These are phyloP conservation scores for Aspergillus intermedius DNA, from an alignment of 2,329 filamentous ascomycete species.

Conservation along the genomic window DNA sequence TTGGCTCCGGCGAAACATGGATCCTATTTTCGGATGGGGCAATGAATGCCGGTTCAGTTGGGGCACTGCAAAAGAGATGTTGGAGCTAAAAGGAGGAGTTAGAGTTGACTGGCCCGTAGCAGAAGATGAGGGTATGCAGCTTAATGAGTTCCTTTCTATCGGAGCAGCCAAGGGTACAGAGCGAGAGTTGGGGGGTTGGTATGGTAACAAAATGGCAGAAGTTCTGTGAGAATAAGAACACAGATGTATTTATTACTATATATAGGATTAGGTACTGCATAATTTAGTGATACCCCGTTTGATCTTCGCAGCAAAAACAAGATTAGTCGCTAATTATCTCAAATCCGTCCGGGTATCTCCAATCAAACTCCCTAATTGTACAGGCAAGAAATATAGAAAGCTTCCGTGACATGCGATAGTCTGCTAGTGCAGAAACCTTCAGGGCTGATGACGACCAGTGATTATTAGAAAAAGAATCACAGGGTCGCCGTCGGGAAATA, in stretches of 20 bases:
- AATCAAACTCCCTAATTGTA: background rate
- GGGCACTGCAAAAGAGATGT: conserved; percentile 88
- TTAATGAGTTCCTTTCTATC: conserved; percentile 69
- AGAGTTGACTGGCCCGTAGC: conserved; percentile 78
- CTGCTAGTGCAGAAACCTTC: background rate
- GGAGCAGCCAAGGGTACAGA: conserved; percentile 38
- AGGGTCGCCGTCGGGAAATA: conserved; percentile 69
- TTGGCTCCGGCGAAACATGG: conserved; percentile 83
- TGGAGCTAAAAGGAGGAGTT: conserved; percentile 67
- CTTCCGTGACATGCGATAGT: background rate
- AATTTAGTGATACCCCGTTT: conserved; percentile 20
- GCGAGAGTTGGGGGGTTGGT: conserved; percentile 73
- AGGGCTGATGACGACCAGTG: background rate
- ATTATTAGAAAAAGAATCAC: conserved; percentile 8
- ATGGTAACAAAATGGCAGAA: conserved; percentile 63
- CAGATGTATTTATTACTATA: conserved; percentile 10
- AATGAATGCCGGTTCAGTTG: conserved; percentile 90
- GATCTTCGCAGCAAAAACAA: background rate
- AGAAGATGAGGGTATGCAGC: conserved; percentile 60
- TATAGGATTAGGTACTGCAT: conserved; percentile 14
- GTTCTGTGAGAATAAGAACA: conserved; percentile 52
- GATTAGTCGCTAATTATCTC: background rate
- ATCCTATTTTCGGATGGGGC: conserved; percentile 93
- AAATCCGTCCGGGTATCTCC: conserved; percentile 2
- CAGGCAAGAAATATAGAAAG: conserved; percentile 4